Conservation (phyloP, 2,329 filamentous ascomycete genomes). For the Aureobasidium sp. region DNA sequence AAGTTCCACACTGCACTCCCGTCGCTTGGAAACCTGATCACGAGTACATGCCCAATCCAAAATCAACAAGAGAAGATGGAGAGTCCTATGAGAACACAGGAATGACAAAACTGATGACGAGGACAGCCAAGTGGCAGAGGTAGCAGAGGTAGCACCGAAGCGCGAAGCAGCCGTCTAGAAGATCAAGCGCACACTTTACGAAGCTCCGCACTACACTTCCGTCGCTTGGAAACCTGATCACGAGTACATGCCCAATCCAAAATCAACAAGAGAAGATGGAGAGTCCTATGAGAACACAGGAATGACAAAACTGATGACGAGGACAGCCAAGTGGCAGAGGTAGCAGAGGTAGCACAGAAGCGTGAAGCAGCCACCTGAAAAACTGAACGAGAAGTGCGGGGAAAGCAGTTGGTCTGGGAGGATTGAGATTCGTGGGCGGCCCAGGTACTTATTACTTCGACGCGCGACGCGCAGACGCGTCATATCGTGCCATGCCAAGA, state of each 20-base stretch:
- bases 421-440: not conserved
- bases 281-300: constrained; percentile 9
- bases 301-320: constrained; percentile 13
- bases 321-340: not conserved
- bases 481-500: not conserved
- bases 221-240: constrained; percentile 10
- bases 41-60: constrained; percentile 13
- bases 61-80: constrained; percentile 13
- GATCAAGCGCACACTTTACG: too few species aligned
- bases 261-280: constrained; percentile 13
- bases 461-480: not conserved
- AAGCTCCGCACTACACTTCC: not conserved
- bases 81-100: constrained; percentile 9
- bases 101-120: constrained; percentile 13
- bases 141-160: not conserved
- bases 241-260: constrained; percentile 13
- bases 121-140: not conserved
- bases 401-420: not conserved
- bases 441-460: not conserved
- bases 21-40: constrained; percentile 10
- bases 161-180: too few species aligned
- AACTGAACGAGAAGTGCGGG: not conserved
- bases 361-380: not conserved
- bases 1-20: not conserved
- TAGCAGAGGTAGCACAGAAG: not conserved